These are phyloP conservation scores for Colletotrichum somersetense DNA, from an alignment of 2,329 filamentous ascomycete genomes.

Conservation along the genomic window DNA sequence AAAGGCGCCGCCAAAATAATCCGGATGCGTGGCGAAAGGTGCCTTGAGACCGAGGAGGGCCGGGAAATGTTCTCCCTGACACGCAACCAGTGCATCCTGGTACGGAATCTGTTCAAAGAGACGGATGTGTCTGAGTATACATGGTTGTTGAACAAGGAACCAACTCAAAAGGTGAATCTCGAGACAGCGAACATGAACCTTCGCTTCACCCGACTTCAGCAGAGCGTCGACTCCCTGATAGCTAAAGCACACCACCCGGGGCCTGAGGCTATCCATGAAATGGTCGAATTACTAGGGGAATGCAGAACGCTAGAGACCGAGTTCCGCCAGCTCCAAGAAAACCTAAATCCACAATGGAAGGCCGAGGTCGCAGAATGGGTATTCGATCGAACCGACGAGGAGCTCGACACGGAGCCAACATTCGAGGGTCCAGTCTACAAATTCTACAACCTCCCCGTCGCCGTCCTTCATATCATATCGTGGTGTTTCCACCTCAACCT, in stretches of 20 bases:
- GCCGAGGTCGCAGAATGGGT: slow-evolving; percentile 37
- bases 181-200: slow-evolving; percentile 42
- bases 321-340: slow-evolving; percentile 32
- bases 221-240: slow-evolving; percentile 37
- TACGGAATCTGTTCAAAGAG: slow-evolving; percentile 41
- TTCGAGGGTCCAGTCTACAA: slow-evolving; percentile 42
- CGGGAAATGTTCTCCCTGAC: slow-evolving; percentile 44
- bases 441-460: slow-evolving; percentile 43
- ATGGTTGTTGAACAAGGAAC: slow-evolving; percentile 42
- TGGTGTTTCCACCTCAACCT: slow-evolving; percentile 43
- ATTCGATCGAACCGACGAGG: slow-evolving; percentile 34
- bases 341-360: slow-evolving; percentile 30
- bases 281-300: slow-evolving; percentile 28
- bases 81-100: slow-evolving; percentile 43
- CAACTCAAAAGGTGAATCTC: slow-evolving; percentile 28
- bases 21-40: slow-evolving; percentile 39
- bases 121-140: slow-evolving; percentile 40
- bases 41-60: slow-evolving; percentile 40
- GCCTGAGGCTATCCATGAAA: slow-evolving; percentile 22
- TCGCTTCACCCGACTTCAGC: slow-evolving; percentile 39
- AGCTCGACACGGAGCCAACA: slow-evolving; percentile 37
- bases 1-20: slow-evolving; percentile 44
- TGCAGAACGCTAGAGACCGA: slow-evolving; percentile 30
- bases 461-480: slow-evolving; percentile 39
- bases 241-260: slow-evolving; percentile 11